These are phyloP conservation scores for Corymbia calophylla DNA, from an alignment of 441 rosid genomes.

Conservation along the genomic window DNA sequence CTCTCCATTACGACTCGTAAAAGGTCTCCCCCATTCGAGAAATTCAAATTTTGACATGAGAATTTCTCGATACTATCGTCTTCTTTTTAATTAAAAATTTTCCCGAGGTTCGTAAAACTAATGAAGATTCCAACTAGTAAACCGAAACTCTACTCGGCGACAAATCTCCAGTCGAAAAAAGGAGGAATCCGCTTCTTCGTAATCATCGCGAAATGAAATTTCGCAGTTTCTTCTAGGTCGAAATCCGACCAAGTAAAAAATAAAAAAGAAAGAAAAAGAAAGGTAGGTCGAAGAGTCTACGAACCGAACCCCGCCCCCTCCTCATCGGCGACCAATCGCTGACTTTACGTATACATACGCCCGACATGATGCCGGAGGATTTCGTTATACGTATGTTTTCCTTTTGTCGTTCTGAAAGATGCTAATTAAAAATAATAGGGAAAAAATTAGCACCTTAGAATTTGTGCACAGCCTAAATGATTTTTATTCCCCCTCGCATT, in stretches of 20 bases:
- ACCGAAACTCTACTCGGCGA: neutral
- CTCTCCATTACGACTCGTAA: neutral
- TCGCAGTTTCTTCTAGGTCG: neutral
- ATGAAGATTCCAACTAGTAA: neutral
- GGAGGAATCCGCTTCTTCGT: neutral
- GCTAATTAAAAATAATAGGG: neutral
- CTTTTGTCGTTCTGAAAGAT: neutral
- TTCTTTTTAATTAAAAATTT: neutral
- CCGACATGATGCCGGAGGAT: neutral
- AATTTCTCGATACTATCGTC: neutral
- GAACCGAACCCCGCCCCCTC: neutral
- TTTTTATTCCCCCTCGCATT: neutral
- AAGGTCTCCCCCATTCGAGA: no score
- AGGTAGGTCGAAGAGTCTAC: neutral
- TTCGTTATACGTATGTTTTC: neutral
- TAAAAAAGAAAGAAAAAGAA: no score
- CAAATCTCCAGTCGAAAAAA: neutral
- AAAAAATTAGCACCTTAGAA: neutral
- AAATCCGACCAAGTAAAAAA: no score
- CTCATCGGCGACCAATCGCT: neutral
- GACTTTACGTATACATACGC: neutral
- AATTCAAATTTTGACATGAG: neutral
- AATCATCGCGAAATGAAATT: neutral
- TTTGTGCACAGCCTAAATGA: neutral
- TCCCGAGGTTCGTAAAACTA: neutral